phyloP scores from a whole-genome alignment of 1,139 yeast genomes.

The Scheffersomyces illinoinensis region DNA sequence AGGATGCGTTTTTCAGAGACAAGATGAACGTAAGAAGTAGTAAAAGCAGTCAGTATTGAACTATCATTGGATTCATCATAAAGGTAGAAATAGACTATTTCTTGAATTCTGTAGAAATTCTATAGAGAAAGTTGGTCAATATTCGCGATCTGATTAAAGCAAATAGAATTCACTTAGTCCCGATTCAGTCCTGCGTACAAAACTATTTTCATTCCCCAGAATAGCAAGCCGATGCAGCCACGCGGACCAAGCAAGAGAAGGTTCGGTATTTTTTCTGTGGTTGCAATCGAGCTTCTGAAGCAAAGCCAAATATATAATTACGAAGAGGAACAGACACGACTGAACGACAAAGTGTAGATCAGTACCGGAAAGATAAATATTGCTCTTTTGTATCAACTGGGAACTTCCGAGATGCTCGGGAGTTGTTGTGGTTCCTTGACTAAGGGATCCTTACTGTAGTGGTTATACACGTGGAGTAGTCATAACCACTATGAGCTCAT shows the following conservation, averaged over 20 bases:
- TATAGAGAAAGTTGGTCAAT: background rate
- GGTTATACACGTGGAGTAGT: slow-evolving; percentile 1
- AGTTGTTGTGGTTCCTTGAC: background rate
- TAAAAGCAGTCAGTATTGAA: no score
- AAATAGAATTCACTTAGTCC: background rate
- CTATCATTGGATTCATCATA: no score
- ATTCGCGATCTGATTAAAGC: background rate
- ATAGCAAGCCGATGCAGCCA: background rate
- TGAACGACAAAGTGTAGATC: background rate
- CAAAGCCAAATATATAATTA: background rate
- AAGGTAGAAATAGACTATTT: background rate
- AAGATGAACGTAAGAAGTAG: no score
- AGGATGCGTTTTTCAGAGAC: no score
- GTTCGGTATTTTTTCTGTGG: background rate
- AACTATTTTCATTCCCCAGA: background rate
- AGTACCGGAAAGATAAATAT: background rate
- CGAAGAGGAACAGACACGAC: background rate
- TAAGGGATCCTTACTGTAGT: background rate
- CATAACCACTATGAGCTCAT: background rate
- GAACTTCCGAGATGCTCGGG: background rate
- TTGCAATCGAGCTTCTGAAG: background rate
- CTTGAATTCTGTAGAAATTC: background rate
- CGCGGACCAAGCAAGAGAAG: background rate
- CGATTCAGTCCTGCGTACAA: background rate
- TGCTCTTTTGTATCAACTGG: background rate